Base-by-base conservation (phyloP, 371 early-diverging fungal genomes). In the Mucor plumbeus region DNA sequence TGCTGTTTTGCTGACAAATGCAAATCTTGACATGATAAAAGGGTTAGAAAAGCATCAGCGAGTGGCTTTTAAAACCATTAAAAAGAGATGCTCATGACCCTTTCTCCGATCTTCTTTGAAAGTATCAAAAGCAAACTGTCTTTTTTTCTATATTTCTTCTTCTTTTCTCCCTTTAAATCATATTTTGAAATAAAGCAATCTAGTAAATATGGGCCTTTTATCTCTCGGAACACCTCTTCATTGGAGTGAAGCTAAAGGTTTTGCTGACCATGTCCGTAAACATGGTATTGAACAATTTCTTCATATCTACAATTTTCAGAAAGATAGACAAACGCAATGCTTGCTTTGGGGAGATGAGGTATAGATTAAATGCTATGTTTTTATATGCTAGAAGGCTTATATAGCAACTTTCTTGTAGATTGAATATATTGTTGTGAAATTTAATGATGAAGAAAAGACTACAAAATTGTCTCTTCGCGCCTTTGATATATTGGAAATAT, bases 261-360 rank as follows among this genome's bases (percentile, higher is more conserved):
- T 95, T 72, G 92, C 95, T 38, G 87, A 91, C 73, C 91, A 97
- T 76, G 96, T 99, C 47, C 88, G 97, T 53, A 71, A 85, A 63
- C 94, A 97, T 75, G 99, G 99, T 36, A 98, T 99, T 68, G 82
- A 85, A 47, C 98, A 99, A 87, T 96, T 99, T 69, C 80, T 96
- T 47, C 87, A 92, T 73, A 91, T 97, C 38, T 99, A 94, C 82
- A 83, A 89, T 58, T 80, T 86, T 58, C 81, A 90, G 69, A 97
- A 96, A 85, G 78, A 87, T 50, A 83, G 89, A 61, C 79, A 90
- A 60, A 90, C 88, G 64, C 93, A 94, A 75, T 77, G 83, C 54
- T 83, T 97, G 17, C 82, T 93, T 14, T 99, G 98, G 98, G 99
- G 99, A 60, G 99, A 99, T 73, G 99, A 99, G 87, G 95, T 95